A percentile compares a stretch with the other conserved stretches of the same genome.
These are phyloP conservation scores for Ogataea degrootiae DNA, from an alignment of 805 yeast genomes.

Conservation along the genomic window DNA sequence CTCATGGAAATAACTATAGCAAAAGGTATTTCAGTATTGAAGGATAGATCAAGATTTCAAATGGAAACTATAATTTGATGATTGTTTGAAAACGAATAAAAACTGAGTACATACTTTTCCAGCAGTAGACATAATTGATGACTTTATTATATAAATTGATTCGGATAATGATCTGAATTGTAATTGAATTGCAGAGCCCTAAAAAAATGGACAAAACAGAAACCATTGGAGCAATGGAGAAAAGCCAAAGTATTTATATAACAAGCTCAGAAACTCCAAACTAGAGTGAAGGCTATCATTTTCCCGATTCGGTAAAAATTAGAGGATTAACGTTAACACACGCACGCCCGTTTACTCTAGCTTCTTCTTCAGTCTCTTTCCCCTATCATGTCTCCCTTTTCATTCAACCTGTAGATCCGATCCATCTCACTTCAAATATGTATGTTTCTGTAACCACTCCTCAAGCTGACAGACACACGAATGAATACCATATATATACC, in stretches of 20 bases:
- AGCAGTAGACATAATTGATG: conserved; percentile 25
- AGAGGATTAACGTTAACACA: not conserved
- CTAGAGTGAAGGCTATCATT: conserved; percentile 14
- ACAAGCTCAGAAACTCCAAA: not conserved
- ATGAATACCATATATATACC: too few species aligned
- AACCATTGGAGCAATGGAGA: not conserved
- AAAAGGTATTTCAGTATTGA: not conserved
- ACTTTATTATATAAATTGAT: not conserved
- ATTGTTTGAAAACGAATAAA: too few species aligned
- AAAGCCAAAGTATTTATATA: not conserved
- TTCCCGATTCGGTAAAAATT: conserved; percentile 8
- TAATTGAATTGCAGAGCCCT: too few species aligned
- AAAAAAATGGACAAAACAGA: not conserved
- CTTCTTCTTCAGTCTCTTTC: not conserved
- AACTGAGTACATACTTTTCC: conserved; percentile 23
- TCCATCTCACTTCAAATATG: too few species aligned
- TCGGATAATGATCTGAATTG: too few species aligned
- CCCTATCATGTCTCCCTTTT: not conserved
- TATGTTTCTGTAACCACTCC: too few species aligned
- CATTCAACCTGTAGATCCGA: too few species aligned
- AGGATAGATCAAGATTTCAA: not conserved
- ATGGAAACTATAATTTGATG: not conserved
- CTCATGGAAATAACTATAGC: not conserved
- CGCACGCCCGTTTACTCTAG: not conserved
- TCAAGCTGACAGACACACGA: too few species aligned